phyloP scores from a whole-genome alignment of 305 asterid species.

The Rubia occidens region DNA sequence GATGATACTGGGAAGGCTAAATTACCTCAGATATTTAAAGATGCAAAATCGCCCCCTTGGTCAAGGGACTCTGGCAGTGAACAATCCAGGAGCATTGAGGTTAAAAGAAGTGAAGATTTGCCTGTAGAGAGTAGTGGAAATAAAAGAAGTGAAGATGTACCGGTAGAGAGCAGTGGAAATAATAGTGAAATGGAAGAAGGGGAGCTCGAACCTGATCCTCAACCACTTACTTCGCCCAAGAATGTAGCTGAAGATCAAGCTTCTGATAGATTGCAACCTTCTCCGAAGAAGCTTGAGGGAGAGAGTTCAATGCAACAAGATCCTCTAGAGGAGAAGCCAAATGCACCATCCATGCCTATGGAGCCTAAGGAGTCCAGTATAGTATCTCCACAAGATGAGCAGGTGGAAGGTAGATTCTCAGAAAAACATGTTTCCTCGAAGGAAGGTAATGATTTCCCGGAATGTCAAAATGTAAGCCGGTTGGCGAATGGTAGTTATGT shows the following conservation, averaged over 20 bases:
- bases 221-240: conserved; percentile 31
- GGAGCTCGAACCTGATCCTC: conserved; percentile 88
- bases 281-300: conserved; percentile 27
- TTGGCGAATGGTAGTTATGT: conserved; percentile 25
- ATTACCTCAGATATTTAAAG: conserved; percentile 58
- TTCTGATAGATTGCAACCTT: conserved; percentile 27
- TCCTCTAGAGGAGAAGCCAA: conserved; percentile 20
- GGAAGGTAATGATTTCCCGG: conserved; percentile 31
- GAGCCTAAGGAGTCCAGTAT: conserved; percentile 31
- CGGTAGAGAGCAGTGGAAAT: conserved; percentile 52
- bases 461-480: conserved; percentile 23
- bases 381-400: conserved; percentile 27
- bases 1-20: conserved; percentile 56
- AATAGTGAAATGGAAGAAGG: conserved; percentile 91
- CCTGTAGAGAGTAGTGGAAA: conserved; percentile 55
- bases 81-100: conserved; percentile 72
- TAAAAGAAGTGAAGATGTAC: conserved; percentile 51
- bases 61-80: conserved; percentile 93
- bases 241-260: conserved; percentile 36
- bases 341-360: conserved; percentile 15
- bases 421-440: conserved; percentile 30
- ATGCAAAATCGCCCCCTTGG: conserved; percentile 81
- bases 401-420: conserved; percentile 26
- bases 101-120: conserved; percentile 52
- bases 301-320: conserved; percentile 26